Percentiles rank a stretch among this genome's conserved stretches.
phyloP scores from a whole-genome alignment of 306 rosid species.

The Leucaena leucocephala region DNA sequence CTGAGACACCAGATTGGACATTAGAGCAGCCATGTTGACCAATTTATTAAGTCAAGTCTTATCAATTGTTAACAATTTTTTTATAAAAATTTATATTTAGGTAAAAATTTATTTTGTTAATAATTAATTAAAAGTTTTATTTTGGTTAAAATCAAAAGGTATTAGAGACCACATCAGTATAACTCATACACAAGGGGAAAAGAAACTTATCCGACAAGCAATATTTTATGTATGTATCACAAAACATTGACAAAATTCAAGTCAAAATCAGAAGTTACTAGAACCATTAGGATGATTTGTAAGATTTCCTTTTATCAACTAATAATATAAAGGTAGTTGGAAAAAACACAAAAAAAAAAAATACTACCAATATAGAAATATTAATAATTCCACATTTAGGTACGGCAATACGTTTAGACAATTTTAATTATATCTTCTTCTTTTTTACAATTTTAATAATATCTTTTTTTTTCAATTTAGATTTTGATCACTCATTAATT shows the following conservation, averaged over 20 bases:
- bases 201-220: not conserved
- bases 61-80: not conserved
- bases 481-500: not conserved
- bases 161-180: not conserved
- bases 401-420: not conserved
- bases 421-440: not conserved
- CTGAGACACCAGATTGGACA: not conserved
- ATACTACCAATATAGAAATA: too few relatives aligned
- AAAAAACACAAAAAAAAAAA: too few relatives aligned
- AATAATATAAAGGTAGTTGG: too few relatives aligned
- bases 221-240: not conserved
- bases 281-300: not conserved
- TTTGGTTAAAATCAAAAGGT: too few relatives aligned
- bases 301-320: too few relatives aligned
- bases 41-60: not conserved
- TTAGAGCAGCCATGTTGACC: not conserved
- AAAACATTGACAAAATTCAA: not conserved
- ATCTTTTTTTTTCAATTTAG: too few relatives aligned
- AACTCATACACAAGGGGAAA: not conserved
- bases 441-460: too few relatives aligned
- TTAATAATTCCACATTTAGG: too few relatives aligned
- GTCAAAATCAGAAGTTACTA: not conserved
- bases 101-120: not conserved
- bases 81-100: not conserved
- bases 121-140: too few relatives aligned